Evolutionary conservation across 495 filamentous ascomycete species (phyloP), one percentile per base, ranked within the genome.

Genomic region (Venustampulla echinocandica): DNA sequence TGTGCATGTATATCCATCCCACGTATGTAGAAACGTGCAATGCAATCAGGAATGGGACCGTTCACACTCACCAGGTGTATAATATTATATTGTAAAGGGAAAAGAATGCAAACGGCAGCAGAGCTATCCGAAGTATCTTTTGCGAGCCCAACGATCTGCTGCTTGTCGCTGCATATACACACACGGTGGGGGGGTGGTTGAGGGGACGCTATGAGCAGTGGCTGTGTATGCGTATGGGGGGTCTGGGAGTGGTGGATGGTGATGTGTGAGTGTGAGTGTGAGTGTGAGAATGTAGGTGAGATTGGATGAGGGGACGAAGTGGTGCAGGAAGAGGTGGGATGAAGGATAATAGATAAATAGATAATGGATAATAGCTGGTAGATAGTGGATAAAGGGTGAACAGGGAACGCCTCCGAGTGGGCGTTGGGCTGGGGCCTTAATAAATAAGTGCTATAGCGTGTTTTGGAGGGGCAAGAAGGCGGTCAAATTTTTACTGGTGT

Each of bases 81-180:
- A 13, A 17, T 21, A 18, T 24, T 24, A 15, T 3, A 24, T 43
- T 24, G 41, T 30, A 6, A 28, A 11, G 30, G 14, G 10, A 9
- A 11, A 35, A 27, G 11, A 21, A 23, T 42, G 19, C 22, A 32
- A 19, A n/a, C 51, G 32, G 34, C 42, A 49, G 36, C 51, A 23
- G 24, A 11, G 42, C 54, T 59, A 71, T 64, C 67, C 67, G 34
- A 69, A 60, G 50, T 70, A 69, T 36, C 68, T 49, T 47, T 59
- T 61, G 24, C 67, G 62, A 44, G 67, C 68, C 68, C 68, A 71
- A 46, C 61, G 58, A 59, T 69, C 67, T 46, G 55, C 67, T 46
- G 54, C 58, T 46, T 65, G 47, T 23, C 67, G 65, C 59, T 57
- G 64, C 68, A 71, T 71, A 59, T 60, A 71, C 50, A 53, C 55